Conservation (phyloP, 2,329 filamentous ascomycete species). For the Fusarium sp. region DNA sequence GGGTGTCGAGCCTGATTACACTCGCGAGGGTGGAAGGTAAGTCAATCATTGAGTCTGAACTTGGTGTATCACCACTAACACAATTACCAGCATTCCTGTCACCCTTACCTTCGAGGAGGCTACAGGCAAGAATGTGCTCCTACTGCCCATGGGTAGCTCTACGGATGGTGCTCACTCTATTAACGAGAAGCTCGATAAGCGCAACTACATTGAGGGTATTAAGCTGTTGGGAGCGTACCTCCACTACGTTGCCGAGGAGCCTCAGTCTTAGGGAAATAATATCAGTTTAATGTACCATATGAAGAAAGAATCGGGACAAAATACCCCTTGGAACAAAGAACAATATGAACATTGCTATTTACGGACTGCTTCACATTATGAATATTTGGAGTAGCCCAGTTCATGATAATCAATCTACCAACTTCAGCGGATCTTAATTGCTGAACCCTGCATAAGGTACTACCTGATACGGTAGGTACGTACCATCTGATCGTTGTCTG, state of each 20-base stretch:
- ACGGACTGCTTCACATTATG: background rate
- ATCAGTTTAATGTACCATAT: slow-evolving; percentile 25
- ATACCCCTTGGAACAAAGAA: background rate
- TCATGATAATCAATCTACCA: background rate
- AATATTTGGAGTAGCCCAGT: background rate
- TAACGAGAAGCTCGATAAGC: slow-evolving; percentile 97
- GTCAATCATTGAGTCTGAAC: slow-evolving; percentile 42
- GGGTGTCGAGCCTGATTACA: slow-evolving; percentile 93
- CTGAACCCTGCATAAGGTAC: background rate
- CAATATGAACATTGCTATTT: background rate
- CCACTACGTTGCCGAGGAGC: slow-evolving; percentile 95
- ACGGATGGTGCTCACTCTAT: slow-evolving; percentile 97
- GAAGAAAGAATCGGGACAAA: slow-evolving; percentile 4
- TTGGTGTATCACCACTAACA: slow-evolving; percentile 27
- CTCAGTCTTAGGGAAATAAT: slow-evolving; percentile 55
- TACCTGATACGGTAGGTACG: slow-evolving; percentile 26
- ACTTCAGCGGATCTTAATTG: background rate
- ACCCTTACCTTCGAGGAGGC: slow-evolving; percentile 98
- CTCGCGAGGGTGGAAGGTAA: slow-evolving; percentile 90
- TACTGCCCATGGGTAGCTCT: slow-evolving; percentile 96
- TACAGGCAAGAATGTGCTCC: slow-evolving; percentile 95
- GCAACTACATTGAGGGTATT: slow-evolving; percentile 97
- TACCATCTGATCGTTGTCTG: background rate
- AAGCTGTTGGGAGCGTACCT: slow-evolving; percentile 95
- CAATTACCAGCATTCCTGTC: slow-evolving; percentile 80